phyloP scores from a whole-genome alignment of 768 basidiomycete genomes.

The Rossbeevera mucosa region DNA sequence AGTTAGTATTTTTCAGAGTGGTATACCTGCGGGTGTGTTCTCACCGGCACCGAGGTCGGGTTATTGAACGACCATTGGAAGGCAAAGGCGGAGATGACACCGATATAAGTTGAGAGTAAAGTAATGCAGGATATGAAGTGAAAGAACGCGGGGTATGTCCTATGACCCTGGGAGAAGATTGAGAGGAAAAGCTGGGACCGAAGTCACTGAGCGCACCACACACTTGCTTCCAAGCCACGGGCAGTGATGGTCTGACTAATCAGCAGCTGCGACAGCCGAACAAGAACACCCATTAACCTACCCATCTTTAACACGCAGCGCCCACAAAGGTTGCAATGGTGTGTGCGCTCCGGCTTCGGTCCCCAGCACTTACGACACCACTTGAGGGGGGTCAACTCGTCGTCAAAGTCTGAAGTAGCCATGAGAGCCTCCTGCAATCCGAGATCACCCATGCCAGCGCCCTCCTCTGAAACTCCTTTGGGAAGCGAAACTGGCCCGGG shows the following conservation, averaged over 20 bases:
- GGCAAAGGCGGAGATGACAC: slow-evolving; percentile 46
- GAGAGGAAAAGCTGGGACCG: background rate
- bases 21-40: slow-evolving; percentile 19
- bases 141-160: slow-evolving; percentile 80
- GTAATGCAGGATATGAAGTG: slow-evolving; percentile 69
- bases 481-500: slow-evolving; percentile 54
- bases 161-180: slow-evolving; percentile 53
- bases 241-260: slow-evolving; percentile 72
- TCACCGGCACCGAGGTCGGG: slow-evolving; percentile 51
- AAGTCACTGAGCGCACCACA: slow-evolving; percentile 46
- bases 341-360: slow-evolving; percentile 74
- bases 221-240: slow-evolving; percentile 78
- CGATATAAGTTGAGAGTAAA: slow-evolving; percentile 58
- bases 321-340: slow-evolving; percentile 72
- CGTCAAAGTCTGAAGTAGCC: slow-evolving; percentile 43
- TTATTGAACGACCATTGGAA: slow-evolving; percentile 65
- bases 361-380: slow-evolving; percentile 81
- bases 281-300: slow-evolving; percentile 30
- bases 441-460: slow-evolving; percentile 38
- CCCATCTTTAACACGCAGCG: slow-evolving; percentile 86
- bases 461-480: slow-evolving; percentile 20
- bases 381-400: slow-evolving; percentile 51
- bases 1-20: slow-evolving; percentile 1
- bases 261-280: slow-evolving; percentile 1
- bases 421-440: slow-evolving; percentile 61